phyloP scores from a whole-genome alignment of 495 filamentous ascomycete species.

The Talaromyces stipitatus region DNA sequence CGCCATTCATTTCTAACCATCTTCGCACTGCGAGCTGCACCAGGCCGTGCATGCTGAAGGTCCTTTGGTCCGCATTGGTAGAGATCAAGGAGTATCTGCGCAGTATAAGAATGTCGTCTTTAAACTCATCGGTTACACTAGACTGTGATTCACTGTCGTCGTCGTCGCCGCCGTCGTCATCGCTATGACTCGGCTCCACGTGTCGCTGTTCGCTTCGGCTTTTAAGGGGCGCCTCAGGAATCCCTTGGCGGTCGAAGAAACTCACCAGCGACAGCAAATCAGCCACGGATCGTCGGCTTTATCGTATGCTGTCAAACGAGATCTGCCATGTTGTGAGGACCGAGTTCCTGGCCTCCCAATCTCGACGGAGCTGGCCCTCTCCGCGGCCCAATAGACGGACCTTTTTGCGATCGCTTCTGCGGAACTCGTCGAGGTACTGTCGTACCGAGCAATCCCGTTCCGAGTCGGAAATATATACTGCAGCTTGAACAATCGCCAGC shows the following conservation, averaged over 20 bases:
- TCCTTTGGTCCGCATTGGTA: conserved; percentile 7
- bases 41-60: conserved; percentile 41
- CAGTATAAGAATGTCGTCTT: conserved; percentile 15
- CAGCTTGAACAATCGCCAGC: too few relatives aligned
- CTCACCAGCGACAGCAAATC: too few relatives aligned
- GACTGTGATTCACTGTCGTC: conserved; percentile 15
- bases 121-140: conserved; percentile 9
- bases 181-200: conserved; percentile 14
- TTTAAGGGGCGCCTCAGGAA: conserved; percentile 15
- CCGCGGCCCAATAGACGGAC: conserved; percentile 28
- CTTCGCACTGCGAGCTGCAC: too few relatives aligned
- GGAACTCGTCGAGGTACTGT: conserved; percentile 31
- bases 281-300: conserved; percentile 12
- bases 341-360: too few relatives aligned
- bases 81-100: conserved; percentile 23
- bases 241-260: conserved; percentile 24
- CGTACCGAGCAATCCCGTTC: conserved; percentile 15
- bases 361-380: conserved; percentile 22
- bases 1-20: too few relatives aligned
- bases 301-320: conserved; percentile 36
- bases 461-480: too few relatives aligned
- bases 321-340: conserved; percentile 40
- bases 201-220: conserved; percentile 23
- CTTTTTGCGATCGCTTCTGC: conserved; percentile 24
- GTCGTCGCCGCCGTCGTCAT: too few relatives aligned